phyloP scores from a whole-genome alignment of 164 flowering plant genomes.

The Tetrastigma voinierianum region DNA sequence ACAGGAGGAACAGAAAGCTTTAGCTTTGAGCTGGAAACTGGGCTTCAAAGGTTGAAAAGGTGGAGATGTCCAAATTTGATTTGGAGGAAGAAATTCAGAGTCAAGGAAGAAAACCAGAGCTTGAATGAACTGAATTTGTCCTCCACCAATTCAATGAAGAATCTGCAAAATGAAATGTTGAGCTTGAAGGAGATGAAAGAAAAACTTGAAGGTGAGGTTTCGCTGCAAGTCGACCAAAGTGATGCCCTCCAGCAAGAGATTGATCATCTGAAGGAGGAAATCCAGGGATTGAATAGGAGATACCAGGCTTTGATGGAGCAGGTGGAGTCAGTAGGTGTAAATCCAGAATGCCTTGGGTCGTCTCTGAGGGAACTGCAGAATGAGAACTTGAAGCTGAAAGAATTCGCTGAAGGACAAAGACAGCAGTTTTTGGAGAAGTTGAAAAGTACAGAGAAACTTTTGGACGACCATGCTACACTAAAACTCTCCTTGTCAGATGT shows the following conservation, averaged over 20 bases:
- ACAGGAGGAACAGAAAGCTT: slow-evolving; percentile 64
- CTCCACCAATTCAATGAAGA: slow-evolving; percentile 38
- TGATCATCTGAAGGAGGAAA: slow-evolving; percentile 58
- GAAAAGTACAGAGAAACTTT: slow-evolving; percentile 46
- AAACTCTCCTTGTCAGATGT: slow-evolving; percentile 54
- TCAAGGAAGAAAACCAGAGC: slow-evolving; percentile 52
- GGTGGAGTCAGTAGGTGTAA: slow-evolving; percentile 61
- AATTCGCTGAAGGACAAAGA: slow-evolving; percentile 36
- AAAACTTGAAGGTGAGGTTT: slow-evolving; percentile 70
- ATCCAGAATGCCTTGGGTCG: slow-evolving; percentile 44
- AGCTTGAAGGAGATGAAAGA: slow-evolving; percentile 59
- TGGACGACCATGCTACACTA: slow-evolving; percentile 37
- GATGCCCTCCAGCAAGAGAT: slow-evolving; percentile 64
- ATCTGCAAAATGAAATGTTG: slow-evolving; percentile 49
- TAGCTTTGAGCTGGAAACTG: slow-evolving; percentile 57
- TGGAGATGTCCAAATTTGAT: slow-evolving; percentile 48
- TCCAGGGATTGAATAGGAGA: slow-evolving; percentile 41
- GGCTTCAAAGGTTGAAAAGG: slow-evolving; percentile 55
- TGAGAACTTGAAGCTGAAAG: slow-evolving; percentile 66
- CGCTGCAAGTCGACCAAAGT: slow-evolving; percentile 43
- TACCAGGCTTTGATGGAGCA: slow-evolving; percentile 54
- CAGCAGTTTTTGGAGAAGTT: slow-evolving; percentile 45
- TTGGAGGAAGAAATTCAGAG: slow-evolving; percentile 54
- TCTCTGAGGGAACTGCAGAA: slow-evolving; percentile 66
- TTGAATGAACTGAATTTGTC: slow-evolving; percentile 54